Conservation (phyloP, 2,329 filamentous ascomycete species). For the Chlorencoelia australis region DNA sequence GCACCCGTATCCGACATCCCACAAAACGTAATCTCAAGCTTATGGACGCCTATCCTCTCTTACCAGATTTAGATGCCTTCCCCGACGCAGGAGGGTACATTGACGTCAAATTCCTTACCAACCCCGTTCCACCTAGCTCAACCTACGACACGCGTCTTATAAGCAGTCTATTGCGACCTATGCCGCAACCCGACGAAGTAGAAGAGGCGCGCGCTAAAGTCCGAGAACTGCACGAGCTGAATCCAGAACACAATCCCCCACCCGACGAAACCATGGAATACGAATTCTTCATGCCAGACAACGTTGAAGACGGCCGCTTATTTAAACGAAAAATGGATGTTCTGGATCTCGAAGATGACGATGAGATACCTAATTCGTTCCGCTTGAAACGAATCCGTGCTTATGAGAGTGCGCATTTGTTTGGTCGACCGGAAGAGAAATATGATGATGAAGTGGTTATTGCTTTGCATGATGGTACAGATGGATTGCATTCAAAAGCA, state of each 20-base stretch:
- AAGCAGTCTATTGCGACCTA: constrained; percentile 50
- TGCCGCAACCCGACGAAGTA: constrained; percentile 44
- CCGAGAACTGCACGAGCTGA: constrained; percentile 44
- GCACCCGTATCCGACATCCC: constrained; percentile 45
- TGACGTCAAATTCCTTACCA: constrained; percentile 58
- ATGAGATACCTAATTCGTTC: constrained; percentile 41
- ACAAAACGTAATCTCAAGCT: constrained; percentile 45
- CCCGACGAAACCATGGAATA: constrained; percentile 53
- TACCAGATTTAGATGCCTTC: constrained; percentile 59
- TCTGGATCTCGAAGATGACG: constrained; percentile 43
- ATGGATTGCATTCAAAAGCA: constrained; percentile 42
- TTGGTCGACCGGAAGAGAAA: constrained; percentile 44
- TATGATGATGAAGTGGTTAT: constrained; percentile 56
- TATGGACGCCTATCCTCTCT: constrained; percentile 48
- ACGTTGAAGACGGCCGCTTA: constrained; percentile 35
- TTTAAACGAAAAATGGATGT: constrained; percentile 54
- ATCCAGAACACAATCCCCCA: constrained; percentile 44
- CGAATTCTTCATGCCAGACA: constrained; percentile 53
- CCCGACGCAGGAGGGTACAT: constrained; percentile 61
- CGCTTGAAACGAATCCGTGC: constrained; percentile 51
- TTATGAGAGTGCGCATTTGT: constrained; percentile 53
- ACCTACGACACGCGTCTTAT: constrained; percentile 52
- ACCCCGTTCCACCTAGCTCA: constrained; percentile 44
- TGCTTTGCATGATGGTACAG: constrained; percentile 44
- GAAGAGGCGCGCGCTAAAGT: constrained; percentile 37